A percentile compares a stretch with the other conserved stretches of the same genome.
phyloP scores from a whole-genome alignment of 78 protist genomes.

The Pigoraptor vietnamica region DNA sequence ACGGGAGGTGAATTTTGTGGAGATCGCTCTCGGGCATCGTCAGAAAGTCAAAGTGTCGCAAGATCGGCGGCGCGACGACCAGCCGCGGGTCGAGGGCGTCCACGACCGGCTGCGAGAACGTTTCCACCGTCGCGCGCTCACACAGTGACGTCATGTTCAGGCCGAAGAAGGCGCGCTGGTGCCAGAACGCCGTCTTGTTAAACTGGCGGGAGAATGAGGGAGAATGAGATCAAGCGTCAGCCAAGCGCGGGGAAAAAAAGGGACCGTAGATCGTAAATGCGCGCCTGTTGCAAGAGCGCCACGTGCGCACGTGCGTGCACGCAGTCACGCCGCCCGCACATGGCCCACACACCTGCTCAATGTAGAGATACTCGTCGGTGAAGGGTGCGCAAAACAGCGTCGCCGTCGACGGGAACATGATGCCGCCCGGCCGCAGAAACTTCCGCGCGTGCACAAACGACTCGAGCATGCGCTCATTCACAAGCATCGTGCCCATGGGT shows the following conservation, averaged over 20 bases:
- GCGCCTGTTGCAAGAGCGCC: not conserved
- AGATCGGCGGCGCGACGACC: not conserved
- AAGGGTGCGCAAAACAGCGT: constrained; percentile 52
- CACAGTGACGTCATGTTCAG: constrained; percentile 12
- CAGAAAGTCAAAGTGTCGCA: not conserved
- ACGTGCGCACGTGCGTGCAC: not conserved
- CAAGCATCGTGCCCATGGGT: constrained; percentile 72
- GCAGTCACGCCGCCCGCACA: not conserved
- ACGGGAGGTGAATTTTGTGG: not conserved
- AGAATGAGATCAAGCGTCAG: not conserved
- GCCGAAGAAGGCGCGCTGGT: constrained; percentile 16
- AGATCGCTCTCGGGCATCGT: not conserved
- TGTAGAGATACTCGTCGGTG: constrained; percentile 28
- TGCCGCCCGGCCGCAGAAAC: not conserved
- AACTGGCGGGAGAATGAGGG: not conserved
- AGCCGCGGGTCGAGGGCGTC: constrained; percentile 21
- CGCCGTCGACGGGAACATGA: constrained; percentile 59
- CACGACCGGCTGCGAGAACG: constrained; percentile 36
- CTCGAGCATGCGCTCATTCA: constrained; percentile 46
- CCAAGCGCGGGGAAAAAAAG: not conserved
- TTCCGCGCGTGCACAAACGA: constrained; percentile 27
- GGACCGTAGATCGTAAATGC: not conserved
- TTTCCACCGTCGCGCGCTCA: not conserved
- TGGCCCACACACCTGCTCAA: constrained; percentile 14
- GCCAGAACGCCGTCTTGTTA: constrained; percentile 22